phyloP scores from a whole-genome alignment of 2,329 filamentous ascomycete species.

The Monosporascus sp. region DNA sequence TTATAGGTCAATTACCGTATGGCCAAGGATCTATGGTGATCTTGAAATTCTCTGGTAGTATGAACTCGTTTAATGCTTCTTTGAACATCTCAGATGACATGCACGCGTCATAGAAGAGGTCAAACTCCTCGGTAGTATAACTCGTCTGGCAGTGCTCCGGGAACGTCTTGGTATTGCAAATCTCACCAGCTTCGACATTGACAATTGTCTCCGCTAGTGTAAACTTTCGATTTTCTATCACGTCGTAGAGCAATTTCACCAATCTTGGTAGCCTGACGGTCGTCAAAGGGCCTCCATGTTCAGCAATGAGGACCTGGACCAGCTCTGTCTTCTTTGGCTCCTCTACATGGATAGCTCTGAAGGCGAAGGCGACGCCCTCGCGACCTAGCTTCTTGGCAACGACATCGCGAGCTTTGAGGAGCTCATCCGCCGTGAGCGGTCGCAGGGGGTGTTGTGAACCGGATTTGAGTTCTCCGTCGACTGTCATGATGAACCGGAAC shows the following conservation, averaged over 20 bases:
- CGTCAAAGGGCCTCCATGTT: conserved; percentile 22
- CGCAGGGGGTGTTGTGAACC: conserved; percentile 21
- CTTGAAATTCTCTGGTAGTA: conserved; percentile 38
- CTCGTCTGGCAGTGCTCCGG: conserved; percentile 31
- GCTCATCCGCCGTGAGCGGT: conserved; percentile 22
- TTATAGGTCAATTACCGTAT: conserved; percentile 36
- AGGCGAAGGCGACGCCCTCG: conserved; percentile 18
- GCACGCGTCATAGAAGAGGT: conserved; percentile 35
- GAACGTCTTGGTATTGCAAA: conserved; percentile 24
- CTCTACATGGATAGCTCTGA: conserved; percentile 22
- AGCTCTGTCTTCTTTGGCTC: conserved; percentile 24
- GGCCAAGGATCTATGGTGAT: conserved; percentile 60
- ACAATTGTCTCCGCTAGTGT: conserved; percentile 34
- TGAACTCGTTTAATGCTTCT: conserved; percentile 42
- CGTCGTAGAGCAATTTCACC: conserved; percentile 42
- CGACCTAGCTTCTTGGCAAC: conserved; percentile 19
- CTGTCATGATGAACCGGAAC: not conserved
- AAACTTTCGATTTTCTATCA: conserved; percentile 27
- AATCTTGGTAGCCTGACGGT: conserved; percentile 30
- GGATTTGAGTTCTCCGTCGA: not conserved
- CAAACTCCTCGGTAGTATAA: conserved; percentile 35
- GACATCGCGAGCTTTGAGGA: conserved; percentile 19
- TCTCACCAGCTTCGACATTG: conserved; percentile 27
- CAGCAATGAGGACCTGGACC: conserved; percentile 19
- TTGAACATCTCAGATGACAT: conserved; percentile 40